phyloP scores from a whole-genome alignment of 257 asterid genomes.

The Marsdenia floribunda region DNA sequence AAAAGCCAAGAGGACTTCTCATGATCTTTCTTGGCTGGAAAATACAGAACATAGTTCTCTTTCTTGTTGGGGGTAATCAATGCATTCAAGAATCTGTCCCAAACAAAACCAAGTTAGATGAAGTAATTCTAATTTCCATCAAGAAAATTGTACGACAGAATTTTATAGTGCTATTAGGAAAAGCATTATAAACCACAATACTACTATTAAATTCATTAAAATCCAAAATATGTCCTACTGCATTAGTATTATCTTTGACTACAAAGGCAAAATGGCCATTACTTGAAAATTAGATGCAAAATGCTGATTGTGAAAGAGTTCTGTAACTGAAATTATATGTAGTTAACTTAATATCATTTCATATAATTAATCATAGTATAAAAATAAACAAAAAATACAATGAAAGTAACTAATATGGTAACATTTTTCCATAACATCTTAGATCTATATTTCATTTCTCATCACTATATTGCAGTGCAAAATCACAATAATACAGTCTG shows the following conservation, averaged over 20 bases:
- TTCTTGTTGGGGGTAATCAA: background rate
- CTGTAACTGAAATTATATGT: background rate
- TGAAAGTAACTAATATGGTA: background rate
- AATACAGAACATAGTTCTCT: background rate
- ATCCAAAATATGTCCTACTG: background rate
- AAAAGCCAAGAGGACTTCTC: background rate
- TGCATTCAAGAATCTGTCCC: background rate
- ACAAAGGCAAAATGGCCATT: background rate
- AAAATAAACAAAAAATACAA: background rate
- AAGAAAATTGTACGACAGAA: background rate
- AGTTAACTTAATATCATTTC: background rate
- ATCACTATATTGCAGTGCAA: background rate
- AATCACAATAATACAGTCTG: background rate
- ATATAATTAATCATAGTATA: background rate
- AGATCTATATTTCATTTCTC: background rate
- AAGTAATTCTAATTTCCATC: background rate
- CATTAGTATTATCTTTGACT: background rate
- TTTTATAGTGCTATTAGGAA: background rate
- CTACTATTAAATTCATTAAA: background rate
- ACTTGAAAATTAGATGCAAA: background rate
- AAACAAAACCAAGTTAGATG: background rate
- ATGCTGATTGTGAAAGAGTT: background rate
- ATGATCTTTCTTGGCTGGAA: background rate
- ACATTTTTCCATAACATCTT: background rate
- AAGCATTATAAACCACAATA: background rate